phyloP scores from a whole-genome alignment of 2,329 filamentous ascomycete species.

The Ramularia endophylla region DNA sequence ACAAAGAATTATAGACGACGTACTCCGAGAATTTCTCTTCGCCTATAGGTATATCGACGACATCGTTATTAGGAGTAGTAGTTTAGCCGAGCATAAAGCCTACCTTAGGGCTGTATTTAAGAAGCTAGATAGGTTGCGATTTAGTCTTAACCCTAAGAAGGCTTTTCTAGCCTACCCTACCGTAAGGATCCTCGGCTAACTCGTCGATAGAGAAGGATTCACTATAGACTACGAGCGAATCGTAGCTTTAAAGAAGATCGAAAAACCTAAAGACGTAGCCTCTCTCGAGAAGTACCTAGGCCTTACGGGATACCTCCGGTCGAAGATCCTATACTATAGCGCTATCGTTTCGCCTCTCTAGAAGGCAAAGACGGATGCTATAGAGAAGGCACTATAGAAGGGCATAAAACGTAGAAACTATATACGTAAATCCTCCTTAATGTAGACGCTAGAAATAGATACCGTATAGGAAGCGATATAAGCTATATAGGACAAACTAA shows the following conservation, averaged over 20 bases:
- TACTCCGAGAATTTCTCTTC: not conserved
- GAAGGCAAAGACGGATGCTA: not conserved
- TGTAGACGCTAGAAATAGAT: not conserved
- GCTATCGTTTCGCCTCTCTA: not conserved
- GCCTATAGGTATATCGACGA: conserved; percentile 1
- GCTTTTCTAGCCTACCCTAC: not conserved
- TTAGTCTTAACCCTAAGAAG: not conserved
- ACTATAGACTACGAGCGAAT: not conserved
- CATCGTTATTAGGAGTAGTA: not conserved
- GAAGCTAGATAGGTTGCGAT: not conserved
- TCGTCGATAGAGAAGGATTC: not conserved
- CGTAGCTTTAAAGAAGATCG: not conserved
- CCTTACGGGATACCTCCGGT: not conserved
- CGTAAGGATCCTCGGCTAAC: not conserved
- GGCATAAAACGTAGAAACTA: not conserved
- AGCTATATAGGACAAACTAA: not conserved
- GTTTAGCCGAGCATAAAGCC: not conserved
- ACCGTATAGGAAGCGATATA: not conserved
- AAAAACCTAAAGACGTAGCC: not conserved
- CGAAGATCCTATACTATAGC: conserved; percentile 3
- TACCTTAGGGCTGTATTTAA: not conserved
- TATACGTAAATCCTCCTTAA: not conserved
- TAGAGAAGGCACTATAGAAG: not conserved
- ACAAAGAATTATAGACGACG: not conserved
- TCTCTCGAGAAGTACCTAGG: not conserved